Conservation (phyloP, 345 rosid genomes). For the Lumnitzera littorea region DNA sequence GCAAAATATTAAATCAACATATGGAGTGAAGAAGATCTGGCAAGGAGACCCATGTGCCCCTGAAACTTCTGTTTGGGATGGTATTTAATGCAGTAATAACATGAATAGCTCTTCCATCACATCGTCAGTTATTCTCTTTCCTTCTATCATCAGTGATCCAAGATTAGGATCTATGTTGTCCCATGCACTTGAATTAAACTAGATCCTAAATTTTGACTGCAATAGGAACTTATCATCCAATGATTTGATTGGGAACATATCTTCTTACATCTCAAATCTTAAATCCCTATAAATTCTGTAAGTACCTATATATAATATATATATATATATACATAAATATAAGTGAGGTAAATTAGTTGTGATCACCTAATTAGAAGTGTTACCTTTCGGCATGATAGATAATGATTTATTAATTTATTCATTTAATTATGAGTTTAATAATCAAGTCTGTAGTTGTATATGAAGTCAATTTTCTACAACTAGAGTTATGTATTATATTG, state of each 20-base stretch:
- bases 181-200: neutral
- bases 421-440: no score
- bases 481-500: no score
- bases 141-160: neutral
- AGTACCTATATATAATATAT: neutral
- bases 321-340: neutral
- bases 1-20: no score
- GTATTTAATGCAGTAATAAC: no score
- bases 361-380: neutral
- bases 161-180: neutral
- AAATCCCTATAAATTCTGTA: constrained; percentile 16
- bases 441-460: no score
- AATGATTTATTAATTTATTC: no score
- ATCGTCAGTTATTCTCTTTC: no score
- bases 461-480: no score
- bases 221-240: constrained; percentile 23
- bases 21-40: no score
- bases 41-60: no score
- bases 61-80: no score
- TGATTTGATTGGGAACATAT: constrained; percentile 22
- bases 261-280: constrained; percentile 18
- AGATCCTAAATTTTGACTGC: neutral
- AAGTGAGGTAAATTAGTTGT: neutral
- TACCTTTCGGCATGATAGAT: neutral
- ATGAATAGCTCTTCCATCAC: no score